Conservation (phyloP, 768 basidiomycete species). For the Boletellus emodensis region DNA sequence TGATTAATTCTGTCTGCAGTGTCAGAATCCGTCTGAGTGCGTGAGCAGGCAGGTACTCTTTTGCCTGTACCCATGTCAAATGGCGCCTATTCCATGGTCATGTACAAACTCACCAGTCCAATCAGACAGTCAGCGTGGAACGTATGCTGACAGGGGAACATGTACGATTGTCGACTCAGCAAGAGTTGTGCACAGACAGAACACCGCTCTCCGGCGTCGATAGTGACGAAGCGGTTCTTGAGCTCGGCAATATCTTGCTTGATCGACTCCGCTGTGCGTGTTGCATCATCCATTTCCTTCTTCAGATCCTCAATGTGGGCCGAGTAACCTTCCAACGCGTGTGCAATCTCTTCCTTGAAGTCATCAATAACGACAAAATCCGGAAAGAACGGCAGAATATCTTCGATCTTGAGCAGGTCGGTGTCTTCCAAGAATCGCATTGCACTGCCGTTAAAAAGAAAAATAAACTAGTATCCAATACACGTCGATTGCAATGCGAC, state of each 20-base stretch:
- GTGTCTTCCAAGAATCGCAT: constrained; percentile 97
- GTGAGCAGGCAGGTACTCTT: constrained; percentile 82
- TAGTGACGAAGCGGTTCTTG: constrained; percentile 86
- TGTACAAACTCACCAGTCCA: constrained; percentile 63
- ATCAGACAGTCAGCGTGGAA: constrained; percentile 99
- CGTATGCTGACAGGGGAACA: constrained; percentile 95
- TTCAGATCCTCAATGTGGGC: constrained; percentile 87
- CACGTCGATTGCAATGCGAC: constrained; percentile 34
- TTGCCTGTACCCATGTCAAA: constrained; percentile 55
- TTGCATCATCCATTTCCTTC: constrained; percentile 95
- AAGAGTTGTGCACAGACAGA: constrained; percentile 73
- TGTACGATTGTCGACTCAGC: constrained; percentile 90
- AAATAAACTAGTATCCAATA: not conserved
- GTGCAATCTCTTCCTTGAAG: constrained; percentile 98
- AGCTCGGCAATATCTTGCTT: constrained; percentile 85
- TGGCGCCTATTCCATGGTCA: not conserved
- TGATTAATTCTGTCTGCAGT: constrained; percentile 81
- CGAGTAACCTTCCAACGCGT: constrained; percentile 91
- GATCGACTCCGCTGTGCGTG: constrained; percentile 86
- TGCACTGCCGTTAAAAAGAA: constrained; percentile 51
- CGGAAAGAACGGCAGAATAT: constrained; percentile 98
- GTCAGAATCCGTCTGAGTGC: constrained; percentile 80
- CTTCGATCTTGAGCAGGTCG: constrained; percentile 93
- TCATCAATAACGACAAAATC: constrained; percentile 99
- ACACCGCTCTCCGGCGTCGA: constrained; percentile 85